A percentile compares a stretch with the other conserved stretches of the same genome.
phyloP scores from a whole-genome alignment of 2,329 filamentous ascomycete species.

The Cordyceps militaris region DNA sequence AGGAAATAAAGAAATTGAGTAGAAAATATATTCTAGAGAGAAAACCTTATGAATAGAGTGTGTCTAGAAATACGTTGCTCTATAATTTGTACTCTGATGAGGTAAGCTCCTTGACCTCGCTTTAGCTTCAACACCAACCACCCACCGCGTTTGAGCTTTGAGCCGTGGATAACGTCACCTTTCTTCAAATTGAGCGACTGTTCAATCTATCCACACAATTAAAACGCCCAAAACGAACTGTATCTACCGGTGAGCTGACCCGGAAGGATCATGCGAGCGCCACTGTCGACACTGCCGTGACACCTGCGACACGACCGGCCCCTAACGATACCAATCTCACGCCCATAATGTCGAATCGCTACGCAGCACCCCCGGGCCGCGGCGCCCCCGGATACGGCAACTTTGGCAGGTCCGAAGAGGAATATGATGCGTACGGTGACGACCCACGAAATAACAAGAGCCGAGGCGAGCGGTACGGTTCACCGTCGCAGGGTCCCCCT shows the following conservation, averaged over 20 bases:
- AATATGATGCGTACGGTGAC: conserved; percentile 44
- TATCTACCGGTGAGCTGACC: neutral
- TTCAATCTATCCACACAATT: neutral
- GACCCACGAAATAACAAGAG: conserved; percentile 22
- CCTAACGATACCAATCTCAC: conserved; percentile 8
- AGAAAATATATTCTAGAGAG: no score
- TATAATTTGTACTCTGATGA: no score
- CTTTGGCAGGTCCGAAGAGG: conserved; percentile 33
- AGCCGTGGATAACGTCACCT: neutral
- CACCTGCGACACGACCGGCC: conserved; percentile 11
- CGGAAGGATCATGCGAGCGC: conserved; percentile 19
- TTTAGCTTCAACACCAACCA: no score
- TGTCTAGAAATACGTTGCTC: no score
- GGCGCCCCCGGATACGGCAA: conserved; percentile 38
- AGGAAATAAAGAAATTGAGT: no score
- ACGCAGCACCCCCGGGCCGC: conserved; percentile 33
- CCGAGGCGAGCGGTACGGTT: neutral
- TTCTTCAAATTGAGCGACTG: neutral
- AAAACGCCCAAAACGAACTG: no score
- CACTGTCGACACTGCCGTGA: conserved; percentile 16
- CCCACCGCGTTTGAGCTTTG: neutral
- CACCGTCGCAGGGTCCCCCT: conserved; percentile 21
- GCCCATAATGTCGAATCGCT: conserved; percentile 44
- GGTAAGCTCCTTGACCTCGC: no score
- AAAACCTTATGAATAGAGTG: no score